Evolutionary conservation across 495 filamentous ascomycete genomes (phyloP).

Genomic region (Annulohypoxylon maeteangense): DNA sequence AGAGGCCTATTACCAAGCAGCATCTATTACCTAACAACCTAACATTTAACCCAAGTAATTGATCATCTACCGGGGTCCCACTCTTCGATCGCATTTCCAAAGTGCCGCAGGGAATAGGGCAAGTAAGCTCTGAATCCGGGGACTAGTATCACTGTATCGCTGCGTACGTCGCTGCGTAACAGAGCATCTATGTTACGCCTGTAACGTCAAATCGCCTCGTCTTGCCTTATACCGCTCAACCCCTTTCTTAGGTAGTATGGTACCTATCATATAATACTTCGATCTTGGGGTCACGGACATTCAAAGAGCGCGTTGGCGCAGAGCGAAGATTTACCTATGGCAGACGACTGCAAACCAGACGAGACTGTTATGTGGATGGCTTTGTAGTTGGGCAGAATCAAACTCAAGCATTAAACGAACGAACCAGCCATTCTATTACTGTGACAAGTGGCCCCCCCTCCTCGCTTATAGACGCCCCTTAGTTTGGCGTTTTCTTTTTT

Average conservation of each 20-base stretch:
- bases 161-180: constrained; percentile 8
- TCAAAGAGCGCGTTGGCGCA: constrained; percentile 16
- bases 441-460: constrained; percentile 30
- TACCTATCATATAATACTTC: neutral
- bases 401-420: constrained; percentile 30
- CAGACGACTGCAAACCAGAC: constrained; percentile 10
- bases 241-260: constrained; percentile 17
- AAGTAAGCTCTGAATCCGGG: constrained; percentile 24
- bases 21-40: constrained; percentile 34
- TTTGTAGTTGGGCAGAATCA: constrained; percentile 26
- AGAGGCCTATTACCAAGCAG: constrained; percentile 36
- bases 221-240: constrained; percentile 11
- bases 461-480: constrained; percentile 18
- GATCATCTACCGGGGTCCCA: constrained; percentile 34
- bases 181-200: constrained; percentile 31
- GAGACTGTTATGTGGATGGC: constrained; percentile 27
- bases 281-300: constrained; percentile 18
- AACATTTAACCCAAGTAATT: constrained; percentile 25
- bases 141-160: constrained; percentile 6
- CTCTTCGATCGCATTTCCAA: constrained; percentile 18
- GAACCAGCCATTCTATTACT: constrained; percentile 39
- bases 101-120: constrained; percentile 6
- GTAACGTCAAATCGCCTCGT: constrained; percentile 32
- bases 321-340: constrained; percentile 3
- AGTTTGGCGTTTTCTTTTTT: constrained; percentile 29